Percentiles rank a stretch among this genome's conserved stretches.
These are phyloP conservation scores for Mollisia scopiformis DNA, from an alignment of 2,329 filamentous ascomycete genomes.

Conservation along the genomic window DNA sequence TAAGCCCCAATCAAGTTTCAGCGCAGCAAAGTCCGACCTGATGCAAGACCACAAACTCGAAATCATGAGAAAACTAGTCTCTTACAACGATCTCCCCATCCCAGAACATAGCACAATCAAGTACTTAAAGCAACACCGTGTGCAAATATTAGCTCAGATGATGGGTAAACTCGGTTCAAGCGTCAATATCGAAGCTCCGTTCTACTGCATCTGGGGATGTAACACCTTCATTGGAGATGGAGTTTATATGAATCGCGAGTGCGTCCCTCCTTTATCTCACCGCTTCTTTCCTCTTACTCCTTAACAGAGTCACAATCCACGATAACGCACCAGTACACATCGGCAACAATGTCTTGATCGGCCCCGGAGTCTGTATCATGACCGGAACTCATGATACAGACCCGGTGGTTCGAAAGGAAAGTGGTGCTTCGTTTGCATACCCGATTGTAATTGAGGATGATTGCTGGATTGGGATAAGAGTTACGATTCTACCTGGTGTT, in stretches of 20 bases:
- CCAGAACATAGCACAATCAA: conserved; percentile 21
- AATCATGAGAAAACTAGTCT: conserved; percentile 10
- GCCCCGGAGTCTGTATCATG: conserved; percentile 72
- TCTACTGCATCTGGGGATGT: conserved; percentile 29
- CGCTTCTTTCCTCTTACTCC: background rate
- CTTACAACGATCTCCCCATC: conserved; percentile 27
- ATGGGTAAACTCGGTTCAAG: conserved; percentile 22
- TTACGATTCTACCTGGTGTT: conserved; percentile 54
- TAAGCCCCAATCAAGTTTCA: conserved; percentile 5
- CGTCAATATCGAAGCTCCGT: conserved; percentile 25
- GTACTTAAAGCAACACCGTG: conserved; percentile 19
- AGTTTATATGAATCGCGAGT: conserved; percentile 30
- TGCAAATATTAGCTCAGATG: conserved; percentile 17
- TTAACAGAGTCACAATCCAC: conserved; percentile 26
- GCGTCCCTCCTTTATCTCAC: conserved; percentile 4
- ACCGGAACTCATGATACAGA: conserved; percentile 74
- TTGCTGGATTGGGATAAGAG: conserved; percentile 57
- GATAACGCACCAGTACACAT: conserved; percentile 50
- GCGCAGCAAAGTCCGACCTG: conserved; percentile 2
- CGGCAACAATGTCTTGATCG: conserved; percentile 48
- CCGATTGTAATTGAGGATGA: conserved; percentile 53
- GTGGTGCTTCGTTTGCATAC: conserved; percentile 55
- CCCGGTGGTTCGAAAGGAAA: conserved; percentile 50
- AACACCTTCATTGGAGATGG: conserved; percentile 26
- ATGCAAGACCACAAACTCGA: conserved; percentile 11